A percentile compares a stretch with the other conserved stretches of the same genome.
These are phyloP conservation scores for Annulohypoxylon moriforme DNA, from an alignment of 495 filamentous ascomycete species.

Conservation along the genomic window DNA sequence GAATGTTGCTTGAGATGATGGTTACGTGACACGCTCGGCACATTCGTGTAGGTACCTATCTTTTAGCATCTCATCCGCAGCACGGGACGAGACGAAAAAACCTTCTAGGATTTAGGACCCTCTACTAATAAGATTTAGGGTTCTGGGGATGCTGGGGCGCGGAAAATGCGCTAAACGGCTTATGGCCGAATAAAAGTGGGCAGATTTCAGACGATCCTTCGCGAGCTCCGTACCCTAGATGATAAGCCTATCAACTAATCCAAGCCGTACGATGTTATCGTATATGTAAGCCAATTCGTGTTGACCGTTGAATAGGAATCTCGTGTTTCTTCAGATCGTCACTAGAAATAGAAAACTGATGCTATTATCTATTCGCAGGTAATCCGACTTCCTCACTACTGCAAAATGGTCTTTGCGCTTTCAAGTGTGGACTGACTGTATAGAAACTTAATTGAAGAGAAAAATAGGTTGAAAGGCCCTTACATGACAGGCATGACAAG, in stretches of 20 bases:
- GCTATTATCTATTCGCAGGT: background rate
- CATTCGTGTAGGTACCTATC: background rate
- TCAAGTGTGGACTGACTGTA: background rate
- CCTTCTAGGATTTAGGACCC: constrained; percentile 5
- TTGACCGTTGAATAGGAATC: constrained; percentile 19
- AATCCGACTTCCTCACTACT: background rate
- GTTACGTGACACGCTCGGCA: constrained; percentile 40
- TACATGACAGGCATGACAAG: constrained; percentile 6
- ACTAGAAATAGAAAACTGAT: constrained; percentile 21
- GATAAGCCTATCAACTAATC: constrained; percentile 7
- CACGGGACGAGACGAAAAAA: constrained; percentile 16
- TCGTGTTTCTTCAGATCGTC: constrained; percentile 3
- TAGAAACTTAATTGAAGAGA: background rate
- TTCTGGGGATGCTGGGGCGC: constrained; percentile 34
- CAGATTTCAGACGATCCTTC: constrained; percentile 35
- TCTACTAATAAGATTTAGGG: constrained; percentile 33
- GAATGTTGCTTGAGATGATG: constrained; percentile 31
- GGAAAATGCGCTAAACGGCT: constrained; percentile 14
- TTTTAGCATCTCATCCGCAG: constrained; percentile 16
- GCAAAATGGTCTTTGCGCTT: background rate
- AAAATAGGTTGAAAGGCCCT: constrained; percentile 9
- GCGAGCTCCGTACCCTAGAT: constrained; percentile 25
- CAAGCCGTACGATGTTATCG: constrained; percentile 14
- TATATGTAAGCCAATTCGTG: constrained; percentile 23
- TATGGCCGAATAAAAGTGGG: constrained; percentile 26